Evolutionary conservation across 345 rosid species (phyloP), one percentile per base, ranked within the genome.

Genomic region (Linum lewisii): DNA sequence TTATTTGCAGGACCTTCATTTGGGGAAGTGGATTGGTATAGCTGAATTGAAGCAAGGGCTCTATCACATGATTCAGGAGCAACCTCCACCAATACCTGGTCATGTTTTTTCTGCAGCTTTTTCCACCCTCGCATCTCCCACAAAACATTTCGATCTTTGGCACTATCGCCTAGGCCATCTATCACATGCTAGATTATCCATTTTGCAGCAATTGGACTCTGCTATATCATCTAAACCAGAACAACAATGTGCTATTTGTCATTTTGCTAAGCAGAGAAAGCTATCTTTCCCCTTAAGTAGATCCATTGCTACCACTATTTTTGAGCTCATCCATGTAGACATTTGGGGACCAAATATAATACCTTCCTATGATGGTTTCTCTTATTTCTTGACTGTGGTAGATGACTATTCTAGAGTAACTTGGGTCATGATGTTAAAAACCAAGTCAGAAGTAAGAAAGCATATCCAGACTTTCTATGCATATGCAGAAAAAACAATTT

Each of bases 201-300:
- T 34, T 34, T 34, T 34, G 38, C n/a, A 34, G 10, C 10, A 34
- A 6, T 34, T 34, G 38, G 38, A 34, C 10, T 11, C 38, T 34
- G 10, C 7, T 34, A 34, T 34, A 5, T 6, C 5, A 34, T 5
- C 38, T 34, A 34, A 34, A 4, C 6, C 38, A 34, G 4, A 4
- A 34, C 38, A 34, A 34, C 52, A 49, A 14, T 49, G 52, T 49
- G 52, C 18, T 49, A 49, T 49, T 49, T 49, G 52, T 49, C 52
- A 49, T 49, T 49, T 14, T 49, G 18, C 52, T 4, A 49, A 49
- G 15, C 52, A 49, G 16, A 49, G 21, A 49, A 49, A 16, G 16
- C 21, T 49, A 4, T 19, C 52, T 5, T 49, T 49, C 15, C 21
- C 52, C 15, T 4, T 49, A 49, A 49, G 52, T 49, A 14, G 3